phyloP scores from a whole-genome alignment of 1,284 basidiomycete species.

The Cutaneotrichosporon mucoides region DNA sequence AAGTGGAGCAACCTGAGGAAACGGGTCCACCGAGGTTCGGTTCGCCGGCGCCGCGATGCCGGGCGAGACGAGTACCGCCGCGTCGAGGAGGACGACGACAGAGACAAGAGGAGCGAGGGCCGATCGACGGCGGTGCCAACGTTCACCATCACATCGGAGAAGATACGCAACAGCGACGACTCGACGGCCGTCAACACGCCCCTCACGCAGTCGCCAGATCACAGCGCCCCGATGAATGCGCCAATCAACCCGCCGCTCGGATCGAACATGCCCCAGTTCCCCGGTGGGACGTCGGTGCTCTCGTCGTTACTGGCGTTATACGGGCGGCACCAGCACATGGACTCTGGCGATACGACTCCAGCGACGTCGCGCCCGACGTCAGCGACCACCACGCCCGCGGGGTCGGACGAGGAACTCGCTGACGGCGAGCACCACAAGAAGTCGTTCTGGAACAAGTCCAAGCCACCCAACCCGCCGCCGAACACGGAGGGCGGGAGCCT shows the following conservation, averaged over 20 bases:
- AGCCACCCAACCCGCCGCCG: not conserved
- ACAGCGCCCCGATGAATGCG: not conserved
- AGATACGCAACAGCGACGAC: slow-evolving; percentile 5
- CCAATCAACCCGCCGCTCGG: slow-evolving; percentile 13
- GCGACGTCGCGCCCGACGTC: slow-evolving; percentile 37
- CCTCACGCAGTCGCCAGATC: not conserved
- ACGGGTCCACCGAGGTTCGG: slow-evolving; percentile 27
- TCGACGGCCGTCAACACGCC: not conserved
- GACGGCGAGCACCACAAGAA: slow-evolving; percentile 21
- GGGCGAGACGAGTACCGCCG: not conserved
- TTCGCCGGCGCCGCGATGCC: not conserved
- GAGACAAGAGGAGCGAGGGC: not conserved
- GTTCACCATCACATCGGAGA: not conserved
- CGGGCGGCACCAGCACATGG: slow-evolving; percentile 27
- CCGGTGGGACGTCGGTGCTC: slow-evolving; percentile 41
- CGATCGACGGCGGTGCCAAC: not conserved
- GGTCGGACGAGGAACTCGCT: slow-evolving; percentile 13
- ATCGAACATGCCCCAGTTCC: slow-evolving; percentile 10
- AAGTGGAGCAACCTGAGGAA: slow-evolving; percentile 45
- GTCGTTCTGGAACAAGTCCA: not conserved
- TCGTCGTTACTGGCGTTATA: slow-evolving; percentile 46
- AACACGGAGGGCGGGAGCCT: not conserved
- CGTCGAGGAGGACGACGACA: not conserved
- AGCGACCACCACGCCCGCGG: slow-evolving; percentile 8
- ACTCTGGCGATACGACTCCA: slow-evolving; percentile 24